These are phyloP conservation scores for Penicillium oxalicum DNA, from an alignment of 2,329 filamentous ascomycete species.

Conservation along the genomic window DNA sequence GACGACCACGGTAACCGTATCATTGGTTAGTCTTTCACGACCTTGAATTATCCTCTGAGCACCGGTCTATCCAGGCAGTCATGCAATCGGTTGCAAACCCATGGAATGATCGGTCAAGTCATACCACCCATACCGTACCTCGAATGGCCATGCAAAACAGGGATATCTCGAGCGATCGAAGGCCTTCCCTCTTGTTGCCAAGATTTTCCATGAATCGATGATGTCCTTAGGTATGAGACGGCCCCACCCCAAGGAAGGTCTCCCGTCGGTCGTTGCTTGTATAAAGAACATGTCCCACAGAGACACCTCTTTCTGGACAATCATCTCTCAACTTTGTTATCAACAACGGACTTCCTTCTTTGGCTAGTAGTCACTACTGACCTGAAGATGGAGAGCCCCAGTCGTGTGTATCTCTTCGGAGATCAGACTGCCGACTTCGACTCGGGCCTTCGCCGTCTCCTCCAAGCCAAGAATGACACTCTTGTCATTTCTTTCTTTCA, in stretches of 20 bases:
- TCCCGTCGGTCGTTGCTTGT: slow-evolving; percentile 4
- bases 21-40: slow-evolving; percentile 8
- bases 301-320: not conserved
- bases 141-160: slow-evolving; percentile 7
- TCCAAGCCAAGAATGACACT: slow-evolving; percentile 39
- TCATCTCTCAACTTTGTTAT: slow-evolving; percentile 2
- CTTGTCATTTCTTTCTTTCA: slow-evolving; percentile 40
- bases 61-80: slow-evolving; percentile 8
- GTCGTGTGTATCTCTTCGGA: slow-evolving; percentile 42
- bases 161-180: slow-evolving; percentile 1
- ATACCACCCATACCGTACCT: not conserved
- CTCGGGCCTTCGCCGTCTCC: slow-evolving; percentile 36
- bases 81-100: not conserved
- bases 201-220: slow-evolving; percentile 5
- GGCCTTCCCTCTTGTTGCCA: slow-evolving; percentile 1
- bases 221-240: not conserved
- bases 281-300: slow-evolving; percentile 17
- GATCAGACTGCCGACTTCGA: slow-evolving; percentile 43
- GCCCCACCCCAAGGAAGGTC: slow-evolving; percentile 7
- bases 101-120: not conserved
- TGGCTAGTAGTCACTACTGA: slow-evolving; percentile 3
- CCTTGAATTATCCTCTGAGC: not conserved
- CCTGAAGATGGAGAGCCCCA: slow-evolving; percentile 26
- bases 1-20: slow-evolving; percentile 15
- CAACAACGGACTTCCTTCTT: slow-evolving; percentile 7